Evolutionary conservation across 441 rosid genomes (phyloP), one percentile per base, ranked within the genome.

Genomic region (Syzygium syzygioides): DNA sequence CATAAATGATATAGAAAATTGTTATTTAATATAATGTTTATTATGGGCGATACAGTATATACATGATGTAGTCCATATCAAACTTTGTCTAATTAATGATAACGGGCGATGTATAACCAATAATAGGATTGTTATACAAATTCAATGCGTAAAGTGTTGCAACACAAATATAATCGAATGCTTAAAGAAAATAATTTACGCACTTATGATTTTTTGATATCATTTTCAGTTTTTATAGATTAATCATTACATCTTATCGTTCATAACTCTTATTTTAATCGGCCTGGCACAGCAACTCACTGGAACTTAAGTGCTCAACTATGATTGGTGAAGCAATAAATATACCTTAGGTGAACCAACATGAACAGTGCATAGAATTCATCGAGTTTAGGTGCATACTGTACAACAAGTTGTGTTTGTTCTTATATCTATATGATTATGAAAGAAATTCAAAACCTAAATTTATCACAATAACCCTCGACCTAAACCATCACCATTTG

Each of bases 1-100:
- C 1, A 1, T 23, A 76, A 12, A 2, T 3, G 6, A 23, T 12
- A 25, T 13, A 23, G 32, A 14, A 30, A 41, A 76, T 12, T 0
- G 5, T 15, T 76, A 23, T 23, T 13, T 3, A 7, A 17, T 41
- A 76, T 41, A 23, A 76, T 41, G 83, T 41, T 41, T 12, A 41
- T 76, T 23, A 13, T 6, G 83, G 26, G 28, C 41, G 52, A 76
- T 23, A 13, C 2, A 23, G n/a, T 25, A 76, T 25, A 5, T 68
- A 1, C 48, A 68, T 34, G 79, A 68, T 5, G 79, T 10, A 9
- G 26, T 68, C 48, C 26, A 18, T 34, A 34, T 68, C 23, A 19
- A 68, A 34, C 8, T 34, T 68, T 19, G 79, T 34, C 5, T 34
- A 26, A 25, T 10, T 57, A 25, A 57, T n/a, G 25, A 19, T 55